Evolutionary conservation across 2,329 filamentous ascomycete genomes (phyloP).

Genomic region (Penicillium sp.): DNA sequence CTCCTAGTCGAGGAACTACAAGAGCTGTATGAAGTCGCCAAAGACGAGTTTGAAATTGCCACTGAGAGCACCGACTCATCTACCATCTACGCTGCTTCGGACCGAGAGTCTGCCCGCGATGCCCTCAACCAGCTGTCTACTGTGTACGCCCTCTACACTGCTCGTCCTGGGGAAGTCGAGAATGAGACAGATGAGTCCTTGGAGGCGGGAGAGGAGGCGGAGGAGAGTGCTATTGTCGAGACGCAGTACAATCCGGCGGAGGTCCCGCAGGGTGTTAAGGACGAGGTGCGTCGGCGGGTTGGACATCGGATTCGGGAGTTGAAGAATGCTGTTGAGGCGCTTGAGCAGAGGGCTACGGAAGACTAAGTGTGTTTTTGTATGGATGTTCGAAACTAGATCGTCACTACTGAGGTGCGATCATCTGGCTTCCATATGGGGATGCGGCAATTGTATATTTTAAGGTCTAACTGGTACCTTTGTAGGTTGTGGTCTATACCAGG

Average conservation of each 20-base stretch:
- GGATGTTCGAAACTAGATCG: not conserved
- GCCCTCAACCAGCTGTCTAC: slow-evolving; percentile 41
- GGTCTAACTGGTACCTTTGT: not conserved
- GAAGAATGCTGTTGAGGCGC: slow-evolving; percentile 42
- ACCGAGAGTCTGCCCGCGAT: slow-evolving; percentile 47
- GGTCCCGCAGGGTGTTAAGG: slow-evolving; percentile 31
- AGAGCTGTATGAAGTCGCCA: slow-evolving; percentile 43
- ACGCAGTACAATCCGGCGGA: slow-evolving; percentile 34
- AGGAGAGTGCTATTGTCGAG: slow-evolving; percentile 25
- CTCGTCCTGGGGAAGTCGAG: slow-evolving; percentile 12
- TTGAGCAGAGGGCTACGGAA: slow-evolving; percentile 43
- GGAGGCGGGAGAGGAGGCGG: not conserved
- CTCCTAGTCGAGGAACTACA: slow-evolving; percentile 38
- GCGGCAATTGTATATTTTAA: not conserved
- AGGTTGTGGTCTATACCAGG: not conserved
- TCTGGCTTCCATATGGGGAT: not conserved
- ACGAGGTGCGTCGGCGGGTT: slow-evolving; percentile 46
- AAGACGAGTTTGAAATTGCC: slow-evolving; percentile 52
- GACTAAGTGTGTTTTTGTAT: slow-evolving; percentile 24
- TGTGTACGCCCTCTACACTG: slow-evolving; percentile 37
- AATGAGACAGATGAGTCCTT: slow-evolving; percentile 4
- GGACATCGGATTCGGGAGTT: slow-evolving; percentile 48
- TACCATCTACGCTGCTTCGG: slow-evolving; percentile 47
- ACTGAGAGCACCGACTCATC: slow-evolving; percentile 46
- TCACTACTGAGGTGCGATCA: not conserved